Evolutionary conservation across 331 rosid species (phyloP).

Genomic region (Stylosanthes scabra): DNA sequence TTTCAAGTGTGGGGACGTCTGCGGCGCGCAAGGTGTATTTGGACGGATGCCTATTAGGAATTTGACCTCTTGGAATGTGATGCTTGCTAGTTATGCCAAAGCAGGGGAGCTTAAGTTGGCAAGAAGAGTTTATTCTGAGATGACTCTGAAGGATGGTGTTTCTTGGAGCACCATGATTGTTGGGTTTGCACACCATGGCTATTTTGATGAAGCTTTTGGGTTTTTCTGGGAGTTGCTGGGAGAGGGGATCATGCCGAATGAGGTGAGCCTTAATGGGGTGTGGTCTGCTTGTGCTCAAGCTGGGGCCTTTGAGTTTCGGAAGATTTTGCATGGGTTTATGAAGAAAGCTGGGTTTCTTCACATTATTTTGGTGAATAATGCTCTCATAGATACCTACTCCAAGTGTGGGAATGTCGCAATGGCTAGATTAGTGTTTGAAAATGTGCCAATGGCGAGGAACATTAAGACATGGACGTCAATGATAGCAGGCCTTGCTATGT

Average conservation of each 20-base stretch:
- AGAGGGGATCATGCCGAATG: conserved; percentile 64
- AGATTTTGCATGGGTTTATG: conserved; percentile 64
- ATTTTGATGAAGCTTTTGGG: conserved; percentile 69
- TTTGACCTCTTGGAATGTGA: conserved; percentile 79
- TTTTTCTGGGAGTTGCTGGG: conserved; percentile 67
- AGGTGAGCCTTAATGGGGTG: conserved; percentile 81
- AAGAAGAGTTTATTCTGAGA: conserved; percentile 55
- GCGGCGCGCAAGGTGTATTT: conserved; percentile 53
- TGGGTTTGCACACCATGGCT: conserved; percentile 74
- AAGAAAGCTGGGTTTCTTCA: conserved; percentile 73
- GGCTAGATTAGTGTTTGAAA: conserved; percentile 70
- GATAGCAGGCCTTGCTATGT: conserved; percentile 87
- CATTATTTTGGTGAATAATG: conserved; percentile 73
- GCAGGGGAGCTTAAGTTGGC: conserved; percentile 77
- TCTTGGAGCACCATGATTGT: conserved; percentile 93
- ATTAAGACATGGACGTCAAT: conserved; percentile 82
- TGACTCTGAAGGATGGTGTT: conserved; percentile 73
- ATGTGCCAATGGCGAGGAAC: conserved; percentile 58
- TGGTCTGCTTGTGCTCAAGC: conserved; percentile 84
- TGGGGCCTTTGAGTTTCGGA: conserved; percentile 82
- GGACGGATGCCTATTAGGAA: conserved; percentile 62
- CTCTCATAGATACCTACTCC: conserved; percentile 74
- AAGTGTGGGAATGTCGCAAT: conserved; percentile 70
- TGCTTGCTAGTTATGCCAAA: conserved; percentile 77
- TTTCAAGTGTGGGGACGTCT: conserved; percentile 67